Base-by-base conservation (phyloP, 768 basidiomycete genomes). In the Tylopilus plumbeoviolaceoides region DNA sequence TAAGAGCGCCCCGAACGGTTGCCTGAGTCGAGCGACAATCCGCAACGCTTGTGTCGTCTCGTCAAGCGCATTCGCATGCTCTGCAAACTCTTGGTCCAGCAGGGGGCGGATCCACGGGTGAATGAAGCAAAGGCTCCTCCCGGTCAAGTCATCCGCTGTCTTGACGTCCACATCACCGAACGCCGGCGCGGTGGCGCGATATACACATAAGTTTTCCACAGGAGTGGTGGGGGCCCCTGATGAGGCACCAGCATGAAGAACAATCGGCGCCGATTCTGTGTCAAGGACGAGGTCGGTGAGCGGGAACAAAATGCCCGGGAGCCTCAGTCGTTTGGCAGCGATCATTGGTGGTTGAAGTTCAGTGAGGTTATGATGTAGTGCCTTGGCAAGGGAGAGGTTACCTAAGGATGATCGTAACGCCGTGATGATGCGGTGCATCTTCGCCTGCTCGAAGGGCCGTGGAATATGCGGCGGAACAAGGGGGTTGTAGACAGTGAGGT, bases 11-110 rank as follows among this genome's bases (percentile, higher is more conserved):
- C 60, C 53, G n/a, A 38, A 38, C 3, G 36, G 36, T 38, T n/a
- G 36, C n/a, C 36, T 2, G 4, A 38, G 36, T n/a, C 60, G 60
- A 9, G 39, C 56, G 12, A 62, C 51, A 35, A 55, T 5, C 11
- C 45, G 50, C 41, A 59, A 25, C 1, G 60, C 60, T 5, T 60
- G 56, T 6, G 56, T 61, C 1, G 47, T 33, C 39, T 50, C 57
- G 44, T 61, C 55, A 1, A 60, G 51, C 14, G 59, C 27, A 28
- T 28, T 28, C 27, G 27, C 27, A 28, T 8, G 5, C 27, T 28
- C 27, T 4, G 27, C 27, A 28, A 28, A 28, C 8, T 28, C 27
- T 28, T 28, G 27, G 40, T 61, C 55, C 2, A 60, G 51, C 14
- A 59, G 59, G n/a, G 58, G 52, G 4, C 50, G 50, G n/a, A n/a